phyloP scores from a whole-genome alignment of 2,329 filamentous ascomycete species.

The Monosporascus sp. region DNA sequence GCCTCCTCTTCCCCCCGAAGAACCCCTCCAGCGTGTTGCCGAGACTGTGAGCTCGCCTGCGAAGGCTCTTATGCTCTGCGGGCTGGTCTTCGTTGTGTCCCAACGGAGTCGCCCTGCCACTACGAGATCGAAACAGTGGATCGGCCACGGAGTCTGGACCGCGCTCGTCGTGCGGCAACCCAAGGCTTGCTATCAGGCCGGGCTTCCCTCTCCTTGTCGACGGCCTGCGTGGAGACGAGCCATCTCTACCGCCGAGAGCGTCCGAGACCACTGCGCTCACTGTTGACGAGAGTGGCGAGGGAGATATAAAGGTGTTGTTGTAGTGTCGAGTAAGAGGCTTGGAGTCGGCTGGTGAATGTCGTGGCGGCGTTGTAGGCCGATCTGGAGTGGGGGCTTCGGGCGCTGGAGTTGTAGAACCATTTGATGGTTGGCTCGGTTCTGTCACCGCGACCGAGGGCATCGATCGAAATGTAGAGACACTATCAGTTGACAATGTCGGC shows the following conservation, averaged over 20 bases:
- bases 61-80: slow-evolving; percentile 16
- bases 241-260: slow-evolving; percentile 42
- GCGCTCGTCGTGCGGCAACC: slow-evolving; percentile 41
- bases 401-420: slow-evolving; percentile 10
- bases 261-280: slow-evolving; percentile 55
- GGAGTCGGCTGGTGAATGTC: slow-evolving; percentile 24
- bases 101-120: slow-evolving; percentile 13
- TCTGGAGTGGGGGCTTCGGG: slow-evolving; percentile 19
- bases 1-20: slow-evolving; percentile 26
- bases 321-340: slow-evolving; percentile 34
- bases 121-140: slow-evolving; percentile 13
- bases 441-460: slow-evolving; percentile 19
- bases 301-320: slow-evolving; percentile 50
- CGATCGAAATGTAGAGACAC: slow-evolving; percentile 26
- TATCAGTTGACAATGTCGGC: slow-evolving; percentile 25
- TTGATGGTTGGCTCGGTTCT: slow-evolving; percentile 20
- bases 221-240: slow-evolving; percentile 34
- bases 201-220: slow-evolving; percentile 44
- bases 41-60: slow-evolving; percentile 33
- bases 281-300: slow-evolving; percentile 55
- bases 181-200: slow-evolving; percentile 50
- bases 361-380: slow-evolving; percentile 24
- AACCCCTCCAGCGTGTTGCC: slow-evolving; percentile 34
- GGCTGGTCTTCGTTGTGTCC: slow-evolving; percentile 13
- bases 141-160: slow-evolving; percentile 14